A percentile compares a stretch with the other conserved stretches of the same genome.
Conservation (phyloP, 73 alveolate genomes). For the Paramecium bursaria region DNA sequence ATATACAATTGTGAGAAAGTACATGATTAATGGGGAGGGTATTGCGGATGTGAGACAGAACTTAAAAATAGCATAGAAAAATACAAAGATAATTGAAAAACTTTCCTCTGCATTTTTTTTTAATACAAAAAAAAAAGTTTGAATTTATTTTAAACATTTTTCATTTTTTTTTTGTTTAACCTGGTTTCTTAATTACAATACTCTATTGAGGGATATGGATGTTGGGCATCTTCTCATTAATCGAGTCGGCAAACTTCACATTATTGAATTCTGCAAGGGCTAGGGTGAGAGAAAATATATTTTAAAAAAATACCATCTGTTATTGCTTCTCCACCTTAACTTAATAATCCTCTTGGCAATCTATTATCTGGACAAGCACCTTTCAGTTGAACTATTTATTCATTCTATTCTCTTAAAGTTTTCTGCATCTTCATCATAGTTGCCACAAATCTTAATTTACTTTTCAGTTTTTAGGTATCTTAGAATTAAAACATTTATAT, state of each 20-base stretch:
- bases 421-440: slow-evolving; percentile 70
- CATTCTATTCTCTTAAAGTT: slow-evolving; percentile 78
- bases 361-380: slow-evolving; percentile 95
- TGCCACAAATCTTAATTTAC: slow-evolving; percentile 63
- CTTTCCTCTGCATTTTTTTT: too few species aligned
- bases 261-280: slow-evolving; percentile 36
- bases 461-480: slow-evolving; percentile 22
- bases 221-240: slow-evolving; percentile 49
- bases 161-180: slow-evolving; percentile 6
- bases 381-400: slow-evolving; percentile 88
- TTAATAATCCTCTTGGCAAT: slow-evolving; percentile 89
- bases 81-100: too few species aligned
- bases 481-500: background rate
- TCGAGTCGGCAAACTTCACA: slow-evolving; percentile 32
- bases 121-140: too few species aligned
- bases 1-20: slow-evolving; percentile 37
- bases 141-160: background rate
- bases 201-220: slow-evolving; percentile 29
- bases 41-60: slow-evolving; percentile 57
- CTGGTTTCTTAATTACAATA: slow-evolving; percentile 34
- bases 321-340: slow-evolving; percentile 76
- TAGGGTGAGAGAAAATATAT: background rate
- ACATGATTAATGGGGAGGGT: slow-evolving; percentile 70
- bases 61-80: slow-evolving; percentile 32
- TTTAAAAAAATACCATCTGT: slow-evolving; percentile 53